Conservation (phyloP, 768 basidiomycete species). For the Calocera cornea region DNA sequence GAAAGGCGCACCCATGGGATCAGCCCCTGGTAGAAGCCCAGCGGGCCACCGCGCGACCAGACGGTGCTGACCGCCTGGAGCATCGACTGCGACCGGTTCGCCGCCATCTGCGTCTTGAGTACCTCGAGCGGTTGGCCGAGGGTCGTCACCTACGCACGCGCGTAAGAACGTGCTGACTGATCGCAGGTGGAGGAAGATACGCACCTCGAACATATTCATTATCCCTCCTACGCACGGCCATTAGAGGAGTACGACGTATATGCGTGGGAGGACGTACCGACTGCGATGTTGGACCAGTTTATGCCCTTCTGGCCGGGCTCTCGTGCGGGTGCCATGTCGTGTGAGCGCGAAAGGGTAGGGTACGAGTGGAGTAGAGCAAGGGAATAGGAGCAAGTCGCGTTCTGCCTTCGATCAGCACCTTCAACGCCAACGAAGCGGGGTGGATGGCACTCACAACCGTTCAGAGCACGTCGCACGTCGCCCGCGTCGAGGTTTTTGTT, state of each 20-base stretch:
- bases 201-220: constrained; percentile 82
- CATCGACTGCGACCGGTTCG: constrained; percentile 88
- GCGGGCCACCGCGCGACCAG: constrained; percentile 79
- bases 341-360: background rate
- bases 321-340: constrained; percentile 19
- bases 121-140: constrained; percentile 97
- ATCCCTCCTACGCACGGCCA: constrained; percentile 52
- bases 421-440: background rate
- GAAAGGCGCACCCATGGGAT: constrained; percentile 78
- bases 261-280: constrained; percentile 45
- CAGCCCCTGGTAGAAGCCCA: constrained; percentile 92
- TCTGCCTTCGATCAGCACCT: background rate
- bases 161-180: constrained; percentile 3
- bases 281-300: constrained; percentile 90
- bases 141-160: constrained; percentile 68
- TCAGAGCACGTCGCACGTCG: too few relatives aligned
- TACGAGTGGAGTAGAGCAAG: background rate
- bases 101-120: constrained; percentile 98
- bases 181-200: constrained; percentile 13
- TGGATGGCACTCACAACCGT: background rate
- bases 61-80: constrained; percentile 68
- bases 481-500: too few relatives aligned
- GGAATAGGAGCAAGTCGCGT: constrained; percentile 4
- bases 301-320: constrained; percentile 86
- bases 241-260: constrained; percentile 15